These are phyloP conservation scores for Atkinsonella hypoxylon DNA, from an alignment of 2,329 filamentous ascomycete species.

Conservation along the genomic window DNA sequence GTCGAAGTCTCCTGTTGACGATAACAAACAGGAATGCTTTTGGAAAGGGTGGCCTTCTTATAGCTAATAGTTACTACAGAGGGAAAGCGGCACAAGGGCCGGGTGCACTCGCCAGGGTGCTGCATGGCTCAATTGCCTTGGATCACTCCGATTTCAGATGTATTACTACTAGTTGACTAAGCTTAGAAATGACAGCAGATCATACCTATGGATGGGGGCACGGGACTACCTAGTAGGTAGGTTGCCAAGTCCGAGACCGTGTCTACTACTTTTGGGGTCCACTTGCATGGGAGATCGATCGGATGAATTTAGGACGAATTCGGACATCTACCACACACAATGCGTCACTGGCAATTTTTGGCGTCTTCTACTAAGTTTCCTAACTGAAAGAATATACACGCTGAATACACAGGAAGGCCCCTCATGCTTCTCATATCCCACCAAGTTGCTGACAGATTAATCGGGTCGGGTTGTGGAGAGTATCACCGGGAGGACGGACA, in stretches of 20 bases:
- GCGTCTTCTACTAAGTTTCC: too few relatives aligned
- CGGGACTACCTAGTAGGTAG: too few relatives aligned
- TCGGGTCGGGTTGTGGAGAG: too few relatives aligned
- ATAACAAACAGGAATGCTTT: neutral
- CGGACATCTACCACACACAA: neutral
- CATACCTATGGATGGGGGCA: neutral
- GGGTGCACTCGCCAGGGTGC: neutral
- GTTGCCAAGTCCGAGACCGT: neutral
- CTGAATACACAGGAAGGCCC: too few relatives aligned
- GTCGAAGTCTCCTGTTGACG: neutral
- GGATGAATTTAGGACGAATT: neutral
- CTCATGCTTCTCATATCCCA: neutral
- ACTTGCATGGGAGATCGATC: neutral
- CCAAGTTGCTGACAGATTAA: too few relatives aligned
- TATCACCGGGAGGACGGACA: too few relatives aligned
- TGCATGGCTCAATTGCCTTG: neutral
- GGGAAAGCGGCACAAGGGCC: neutral
- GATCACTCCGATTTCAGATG: neutral
- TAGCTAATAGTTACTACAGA: too few relatives aligned
- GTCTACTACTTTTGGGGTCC: neutral
- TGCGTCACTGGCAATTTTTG: neutral
- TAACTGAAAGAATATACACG: too few relatives aligned
- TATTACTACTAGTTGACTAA: constrained; percentile 1
- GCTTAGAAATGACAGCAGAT: neutral
- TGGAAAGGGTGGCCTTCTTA: neutral